Percentiles rank a stretch among this genome's conserved stretches.
Evolutionary conservation across 2,329 filamentous ascomycete genomes (phyloP).

Genomic region (Colletotrichum incanum): DNA sequence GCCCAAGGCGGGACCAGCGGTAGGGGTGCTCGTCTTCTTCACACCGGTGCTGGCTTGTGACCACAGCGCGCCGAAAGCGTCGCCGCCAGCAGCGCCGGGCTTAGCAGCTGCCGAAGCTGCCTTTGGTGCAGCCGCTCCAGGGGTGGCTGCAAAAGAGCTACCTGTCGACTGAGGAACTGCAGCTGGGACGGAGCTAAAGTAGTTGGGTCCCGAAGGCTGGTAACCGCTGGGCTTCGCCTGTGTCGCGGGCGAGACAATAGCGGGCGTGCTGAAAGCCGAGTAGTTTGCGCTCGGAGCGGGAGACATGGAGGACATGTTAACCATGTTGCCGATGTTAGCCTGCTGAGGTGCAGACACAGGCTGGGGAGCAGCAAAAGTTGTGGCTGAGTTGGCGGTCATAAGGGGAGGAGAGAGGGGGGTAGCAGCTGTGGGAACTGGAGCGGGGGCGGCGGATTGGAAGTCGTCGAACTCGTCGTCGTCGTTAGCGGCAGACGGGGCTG

Average conservation of each 20-base stretch:
- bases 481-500: slow-evolving; percentile 53
- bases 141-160: slow-evolving; percentile 46
- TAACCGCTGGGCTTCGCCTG: slow-evolving; percentile 75
- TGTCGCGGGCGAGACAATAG: slow-evolving; percentile 56
- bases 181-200: slow-evolving; percentile 87
- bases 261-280: slow-evolving; percentile 72
- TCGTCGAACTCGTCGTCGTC: slow-evolving; percentile 93
- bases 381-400: slow-evolving; percentile 68
- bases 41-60: slow-evolving; percentile 80
- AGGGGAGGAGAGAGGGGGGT: slow-evolving; percentile 64
- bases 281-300: slow-evolving; percentile 77
- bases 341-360: slow-evolving; percentile 88
- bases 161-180: slow-evolving; percentile 47
- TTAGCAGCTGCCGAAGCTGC: slow-evolving; percentile 66
- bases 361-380: slow-evolving; percentile 85
- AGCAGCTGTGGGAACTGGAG: slow-evolving; percentile 68
- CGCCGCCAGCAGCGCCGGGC: slow-evolving; percentile 75
- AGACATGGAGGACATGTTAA: slow-evolving; percentile 85
- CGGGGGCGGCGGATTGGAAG: slow-evolving; percentile 83
- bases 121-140: slow-evolving; percentile 62
- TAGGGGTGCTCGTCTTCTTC: slow-evolving; percentile 78
- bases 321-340: slow-evolving; percentile 84
- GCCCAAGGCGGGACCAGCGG: slow-evolving; percentile 84
- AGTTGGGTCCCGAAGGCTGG: slow-evolving; percentile 89
- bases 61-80: slow-evolving; percentile 93